Base-by-base conservation (phyloP, 2,329 filamentous ascomycete species). In the Trichoderma gracile region DNA sequence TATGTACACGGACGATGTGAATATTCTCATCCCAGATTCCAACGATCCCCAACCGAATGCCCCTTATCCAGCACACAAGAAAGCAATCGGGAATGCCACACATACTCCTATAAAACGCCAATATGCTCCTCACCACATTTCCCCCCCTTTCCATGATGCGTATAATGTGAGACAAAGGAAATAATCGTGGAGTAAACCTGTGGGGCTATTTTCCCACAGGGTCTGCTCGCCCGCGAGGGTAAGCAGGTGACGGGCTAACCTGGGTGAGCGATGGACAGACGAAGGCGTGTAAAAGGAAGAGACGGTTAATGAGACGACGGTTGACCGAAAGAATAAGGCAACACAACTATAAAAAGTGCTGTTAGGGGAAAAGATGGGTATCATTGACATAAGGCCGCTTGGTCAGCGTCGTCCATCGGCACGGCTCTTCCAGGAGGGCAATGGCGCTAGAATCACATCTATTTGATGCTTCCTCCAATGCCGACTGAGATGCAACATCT, bases 311-410 rank as follows among this genome's bases (percentile, higher is more conserved):
- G 40, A 61, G 40, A 62, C 33, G 58, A 61, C 58, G n/a, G 38
- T 40, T 54, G 49, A 33, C 33, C 40, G 43, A 54, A 30, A 30
- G 15, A 58, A 61, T 46, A 60, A 38, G 46, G 27, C 17, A 46
- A 38, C 58, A 46, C 46, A 30, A 50, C 12, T 38, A 43, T 45
- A 33, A 27, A 27, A 25, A 23, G 49, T 50, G 58, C 49, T 46
- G 23, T 55, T 21, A 15, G 38, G 7, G 33, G 21, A 42, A 63
- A 58, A 50, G 52, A 46, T 33, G 66, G 64, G 64, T 66, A 67
- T 68, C 64, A 65, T 67, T 62, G 42, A 46, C 50, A 49, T 54
- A 40, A 19, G 23, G 57, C 42, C 50, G 57, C 19, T 56, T 42
- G 10, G 38, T 60, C 53, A 59, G 19, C 21, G 45, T 64, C 46